These are phyloP conservation scores for Lasiodiplodia sp. DNA, from an alignment of 2,329 filamentous ascomycete species.

Conservation along the genomic window DNA sequence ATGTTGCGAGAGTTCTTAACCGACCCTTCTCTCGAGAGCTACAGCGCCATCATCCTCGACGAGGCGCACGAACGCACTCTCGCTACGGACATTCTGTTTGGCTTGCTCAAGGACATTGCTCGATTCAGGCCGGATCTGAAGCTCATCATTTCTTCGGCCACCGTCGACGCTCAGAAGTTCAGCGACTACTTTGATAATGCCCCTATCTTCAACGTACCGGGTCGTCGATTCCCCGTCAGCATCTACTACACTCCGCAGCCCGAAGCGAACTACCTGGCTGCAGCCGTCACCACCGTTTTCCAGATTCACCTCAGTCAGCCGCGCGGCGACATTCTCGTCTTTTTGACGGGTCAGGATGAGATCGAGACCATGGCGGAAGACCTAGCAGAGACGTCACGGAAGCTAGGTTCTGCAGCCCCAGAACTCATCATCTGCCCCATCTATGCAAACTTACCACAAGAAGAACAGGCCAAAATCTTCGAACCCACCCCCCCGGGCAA, in stretches of 20 bases:
- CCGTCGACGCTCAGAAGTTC: constrained; percentile 93
- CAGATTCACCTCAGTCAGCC: constrained; percentile 91
- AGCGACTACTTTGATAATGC: constrained; percentile 89
- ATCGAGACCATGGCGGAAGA: constrained; percentile 88
- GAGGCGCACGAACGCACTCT: constrained; percentile 96
- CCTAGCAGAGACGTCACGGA: constrained; percentile 83
- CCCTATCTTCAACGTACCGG: constrained; percentile 94
- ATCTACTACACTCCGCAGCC: constrained; percentile 90
- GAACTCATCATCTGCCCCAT: constrained; percentile 93
- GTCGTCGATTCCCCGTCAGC: constrained; percentile 86
- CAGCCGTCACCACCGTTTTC: constrained; percentile 90
- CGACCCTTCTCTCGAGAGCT: constrained; percentile 81
- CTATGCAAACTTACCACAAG: constrained; percentile 90
- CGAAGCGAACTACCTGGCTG: constrained; percentile 91
- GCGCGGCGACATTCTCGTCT: constrained; percentile 87
- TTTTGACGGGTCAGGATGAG: constrained; percentile 94
- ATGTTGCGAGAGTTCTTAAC: constrained; percentile 88
- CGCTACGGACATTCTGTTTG: constrained; percentile 87
- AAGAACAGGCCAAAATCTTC: constrained; percentile 92
- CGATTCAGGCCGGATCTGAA: constrained; percentile 85
- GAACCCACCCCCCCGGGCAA: constrained; percentile 81
- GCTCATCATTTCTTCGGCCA: constrained; percentile 90
- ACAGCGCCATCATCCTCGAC: constrained; percentile 93
- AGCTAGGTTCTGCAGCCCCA: constrained; percentile 82
- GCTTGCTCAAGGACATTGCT: constrained; percentile 86